A percentile compares a stretch with the other conserved stretches of the same genome.
Conservation (phyloP, 78 protist genomes). For the Trichosphaerium sp. region DNA sequence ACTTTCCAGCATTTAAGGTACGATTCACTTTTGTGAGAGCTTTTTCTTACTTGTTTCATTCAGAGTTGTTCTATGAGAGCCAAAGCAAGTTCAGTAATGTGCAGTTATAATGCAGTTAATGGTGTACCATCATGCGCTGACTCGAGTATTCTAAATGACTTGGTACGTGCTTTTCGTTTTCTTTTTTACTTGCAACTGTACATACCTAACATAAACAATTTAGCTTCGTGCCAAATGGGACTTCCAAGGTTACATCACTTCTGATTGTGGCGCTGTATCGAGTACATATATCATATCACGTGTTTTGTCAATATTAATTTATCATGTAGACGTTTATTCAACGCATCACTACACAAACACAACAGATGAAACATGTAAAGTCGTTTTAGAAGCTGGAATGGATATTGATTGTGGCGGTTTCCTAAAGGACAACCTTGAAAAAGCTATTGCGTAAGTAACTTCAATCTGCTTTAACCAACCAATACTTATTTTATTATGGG, state of each 20-base stretch:
- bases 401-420: slow-evolving; percentile 24
- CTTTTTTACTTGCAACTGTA: not conserved
- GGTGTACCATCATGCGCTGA: slow-evolving; percentile 28
- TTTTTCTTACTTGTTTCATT: too few relatives aligned
- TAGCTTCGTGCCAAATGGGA: slow-evolving; percentile 9
- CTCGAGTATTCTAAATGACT: not conserved
- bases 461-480: too few relatives aligned
- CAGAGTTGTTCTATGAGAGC: not conserved
- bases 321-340: not conserved
- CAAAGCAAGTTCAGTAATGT: slow-evolving; percentile 21
- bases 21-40: too few relatives aligned
- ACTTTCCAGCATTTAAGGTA: slow-evolving; percentile 13
- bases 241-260: slow-evolving; percentile 31
- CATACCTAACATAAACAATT: slow-evolving; percentile 15
- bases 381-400: slow-evolving; percentile 4
- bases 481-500: too few relatives aligned
- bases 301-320: too few relatives aligned
- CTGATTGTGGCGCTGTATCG: slow-evolving; percentile 20
- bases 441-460: too few relatives aligned
- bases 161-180: too few relatives aligned
- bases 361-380: not conserved
- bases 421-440: not conserved
- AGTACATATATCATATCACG: too few relatives aligned
- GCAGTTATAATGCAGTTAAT: slow-evolving; percentile 32
- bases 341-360: not conserved